Evolutionary conservation across 805 yeast species (phyloP).

Genomic region (Starmerella roubikii): DNA sequence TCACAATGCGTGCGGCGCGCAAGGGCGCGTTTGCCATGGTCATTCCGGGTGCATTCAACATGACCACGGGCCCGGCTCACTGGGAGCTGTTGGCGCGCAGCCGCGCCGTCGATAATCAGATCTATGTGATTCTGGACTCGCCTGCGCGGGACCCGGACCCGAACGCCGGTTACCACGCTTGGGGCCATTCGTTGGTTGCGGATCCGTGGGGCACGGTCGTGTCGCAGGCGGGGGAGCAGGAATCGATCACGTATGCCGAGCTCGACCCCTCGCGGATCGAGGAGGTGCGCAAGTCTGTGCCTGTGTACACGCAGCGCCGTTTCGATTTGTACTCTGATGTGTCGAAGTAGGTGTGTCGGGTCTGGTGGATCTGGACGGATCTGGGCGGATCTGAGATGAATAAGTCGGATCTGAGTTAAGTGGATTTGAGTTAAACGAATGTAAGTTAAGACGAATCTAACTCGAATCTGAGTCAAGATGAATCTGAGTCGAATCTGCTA

Average conservation of each 20-base stretch:
- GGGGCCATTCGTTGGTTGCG: constrained; percentile 73
- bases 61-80: constrained; percentile 84
- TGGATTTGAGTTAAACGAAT: no score
- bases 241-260: constrained; percentile 62
- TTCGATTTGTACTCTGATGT: constrained; percentile 49
- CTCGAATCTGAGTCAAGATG: no score
- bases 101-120: constrained; percentile 80
- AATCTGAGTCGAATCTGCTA: no score
- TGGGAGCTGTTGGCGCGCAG: constrained; percentile 73
- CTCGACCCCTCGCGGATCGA: constrained; percentile 48
- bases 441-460: no score
- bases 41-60: constrained; percentile 87
- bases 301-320: constrained; percentile 56
- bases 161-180: constrained; percentile 50
- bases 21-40: constrained; percentile 67
- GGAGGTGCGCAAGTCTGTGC: constrained; percentile 50
- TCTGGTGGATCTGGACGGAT: no score
- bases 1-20: constrained; percentile 53
- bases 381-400: no score
- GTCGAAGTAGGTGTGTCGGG: constrained; percentile 12
- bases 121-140: constrained; percentile 63
- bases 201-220: constrained; percentile 82
- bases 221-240: constrained; percentile 66
- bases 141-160: constrained; percentile 68
- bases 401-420: no score